Evolutionary conservation across 805 yeast genomes (phyloP), one percentile per base, ranked within the genome.

Genomic region (Alloascoidea africana): DNA sequence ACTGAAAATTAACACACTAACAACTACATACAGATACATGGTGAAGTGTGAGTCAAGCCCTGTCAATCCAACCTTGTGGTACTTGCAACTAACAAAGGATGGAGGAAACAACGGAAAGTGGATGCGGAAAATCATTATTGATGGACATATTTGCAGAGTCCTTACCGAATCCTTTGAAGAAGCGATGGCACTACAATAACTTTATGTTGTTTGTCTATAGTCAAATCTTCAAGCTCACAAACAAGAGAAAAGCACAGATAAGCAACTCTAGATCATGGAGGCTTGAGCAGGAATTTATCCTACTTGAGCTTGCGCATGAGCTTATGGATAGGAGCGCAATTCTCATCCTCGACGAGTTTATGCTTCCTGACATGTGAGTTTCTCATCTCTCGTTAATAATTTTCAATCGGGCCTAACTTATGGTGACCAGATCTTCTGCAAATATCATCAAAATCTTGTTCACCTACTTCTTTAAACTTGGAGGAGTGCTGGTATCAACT

Each of bases 401-500:
- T 32, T 11, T 6, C n/a, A n/a, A n/a, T n/a, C n/a, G n/a, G n/a
- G n/a, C n/a, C n/a, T n/a, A n/a, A n/a, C n/a, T n/a, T n/a, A 16
- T 19, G 14, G 5, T 36, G 17, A 4, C 4, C 17, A 41, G 45
- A 27, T 82, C 85, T 0, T 68, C 81, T 16, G 86, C 84, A 1
- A 78, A 76, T 46, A 74, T 79, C 27, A 58, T 79, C 40, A 72
- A 74, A 51, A 62, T 75, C 11, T 53, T 79, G 36, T 76, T 79
- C 54, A 73, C 79, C 0, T 76, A 70, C 50, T 79, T 70, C 55
- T 78, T 79, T 60, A 76, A 73, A 46, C 52, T 79, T 8, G 87
- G 87, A 2, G 87, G 87, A 3, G 82, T 79, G 0, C 53, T 79
- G 34, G 77, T 79, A 16, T 84, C 86, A 2, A 79, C 85, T 2